A percentile compares a stretch with the other conserved stretches of the same genome.
phyloP scores from a whole-genome alignment of 2,329 filamentous ascomycete species.

The Trichophyton benhamiae region DNA sequence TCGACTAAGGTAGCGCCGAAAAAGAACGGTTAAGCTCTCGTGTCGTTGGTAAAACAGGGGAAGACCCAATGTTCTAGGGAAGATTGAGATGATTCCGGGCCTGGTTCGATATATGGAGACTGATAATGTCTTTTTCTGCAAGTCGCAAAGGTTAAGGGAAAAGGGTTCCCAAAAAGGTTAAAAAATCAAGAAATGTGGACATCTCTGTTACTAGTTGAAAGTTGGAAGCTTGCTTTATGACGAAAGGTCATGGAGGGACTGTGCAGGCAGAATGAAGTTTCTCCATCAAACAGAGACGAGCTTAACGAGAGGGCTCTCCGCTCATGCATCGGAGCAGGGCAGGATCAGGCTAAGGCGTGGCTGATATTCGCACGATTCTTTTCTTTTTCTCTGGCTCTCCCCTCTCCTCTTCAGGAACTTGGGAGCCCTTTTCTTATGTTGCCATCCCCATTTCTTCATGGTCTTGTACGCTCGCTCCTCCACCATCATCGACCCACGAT shows the following conservation, averaged over 20 bases:
- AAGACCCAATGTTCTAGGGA: background rate
- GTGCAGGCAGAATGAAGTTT: background rate
- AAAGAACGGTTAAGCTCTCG: background rate
- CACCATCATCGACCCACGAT: background rate
- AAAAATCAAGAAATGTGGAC: background rate
- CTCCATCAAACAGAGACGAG: background rate
- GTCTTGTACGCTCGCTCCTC: background rate
- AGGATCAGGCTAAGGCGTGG: conserved; percentile 2
- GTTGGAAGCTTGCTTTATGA: background rate
- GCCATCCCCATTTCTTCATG: background rate
- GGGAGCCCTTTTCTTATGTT: background rate
- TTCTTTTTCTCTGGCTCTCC: background rate
- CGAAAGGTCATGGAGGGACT: background rate
- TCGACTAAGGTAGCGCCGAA: conserved; percentile 2
- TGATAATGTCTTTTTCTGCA: background rate
- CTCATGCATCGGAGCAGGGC: conserved; percentile 1
- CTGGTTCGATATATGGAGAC: background rate
- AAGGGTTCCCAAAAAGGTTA: background rate
- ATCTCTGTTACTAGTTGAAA: background rate
- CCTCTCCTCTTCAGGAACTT: background rate
- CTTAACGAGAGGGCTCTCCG: background rate
- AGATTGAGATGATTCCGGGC: background rate
- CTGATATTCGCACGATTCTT: background rate
- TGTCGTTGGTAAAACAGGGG: conserved; percentile 4
- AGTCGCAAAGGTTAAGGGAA: background rate